Evolutionary conservation across 495 filamentous ascomycete genomes (phyloP).

Genomic region (Pseudomonodictys pantanalensis): DNA sequence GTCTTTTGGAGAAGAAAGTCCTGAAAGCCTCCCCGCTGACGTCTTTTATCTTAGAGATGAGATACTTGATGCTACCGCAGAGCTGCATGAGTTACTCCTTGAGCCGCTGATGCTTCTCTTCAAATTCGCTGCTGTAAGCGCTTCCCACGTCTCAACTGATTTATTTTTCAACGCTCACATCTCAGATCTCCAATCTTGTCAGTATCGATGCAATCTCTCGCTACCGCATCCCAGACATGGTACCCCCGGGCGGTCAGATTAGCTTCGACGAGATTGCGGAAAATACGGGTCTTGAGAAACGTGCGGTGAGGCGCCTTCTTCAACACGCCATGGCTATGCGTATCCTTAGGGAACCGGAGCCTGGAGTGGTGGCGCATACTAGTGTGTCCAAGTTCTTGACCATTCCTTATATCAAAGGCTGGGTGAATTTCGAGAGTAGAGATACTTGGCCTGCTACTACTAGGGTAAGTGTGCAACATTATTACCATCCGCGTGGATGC

Average conservation of each 20-base stretch:
- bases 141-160: not conserved
- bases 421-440: constrained; percentile 5
- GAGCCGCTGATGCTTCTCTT: constrained; percentile 8
- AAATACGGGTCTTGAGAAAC: constrained; percentile 11
- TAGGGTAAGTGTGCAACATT: constrained; percentile 3
- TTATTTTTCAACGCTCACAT: not conserved
- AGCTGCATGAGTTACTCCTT: constrained; percentile 12
- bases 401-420: constrained; percentile 13
- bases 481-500: not conserved
- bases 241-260: constrained; percentile 2
- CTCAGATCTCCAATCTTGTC: constrained; percentile 10
- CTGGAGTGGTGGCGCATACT: constrained; percentile 9
- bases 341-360: constrained; percentile 7
- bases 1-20: constrained; percentile 4
- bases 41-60: constrained; percentile 7
- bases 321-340: constrained; percentile 12
- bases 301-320: constrained; percentile 9
- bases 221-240: constrained; percentile 8
- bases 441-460: constrained; percentile 15
- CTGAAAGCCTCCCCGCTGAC: constrained; percentile 1
- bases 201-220: constrained; percentile 11
- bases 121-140: constrained; percentile 11
- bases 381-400: constrained; percentile 12
- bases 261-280: constrained; percentile 9
- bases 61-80: constrained; percentile 9